Base-by-base conservation (phyloP, 2,329 filamentous ascomycete species). In the Sporothrix inflata region DNA sequence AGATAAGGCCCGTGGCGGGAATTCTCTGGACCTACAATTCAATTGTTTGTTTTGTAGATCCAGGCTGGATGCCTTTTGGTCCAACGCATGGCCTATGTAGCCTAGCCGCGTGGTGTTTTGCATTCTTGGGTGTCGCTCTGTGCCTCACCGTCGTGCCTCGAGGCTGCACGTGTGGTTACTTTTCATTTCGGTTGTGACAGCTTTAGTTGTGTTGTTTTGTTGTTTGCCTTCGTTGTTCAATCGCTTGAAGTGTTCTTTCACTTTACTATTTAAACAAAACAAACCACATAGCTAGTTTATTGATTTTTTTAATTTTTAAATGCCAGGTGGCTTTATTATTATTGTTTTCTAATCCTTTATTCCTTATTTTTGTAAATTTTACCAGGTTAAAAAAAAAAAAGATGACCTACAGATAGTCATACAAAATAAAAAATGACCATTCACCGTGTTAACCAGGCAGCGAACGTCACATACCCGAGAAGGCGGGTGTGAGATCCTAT, bases 31-130 rank as follows among this genome's bases (percentile, higher is more conserved):
- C 60, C 34, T 24, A 45, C 38, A 65, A 27, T 65, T 45, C 38
- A 14, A 27, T 27, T 65, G 38, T 65, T 66, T 66, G 63, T 49
- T 49, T 49, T 66, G 63, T 66, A 47, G 63, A 49, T 66, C 63
- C 63, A 42, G 40, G 38, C 40, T 16, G 6, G 21, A 38, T 65
- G n/a, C 38, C 60, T 16, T 45, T 65, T 63, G 12, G n/a, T 45
- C n/a, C 60, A 45, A 27, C 38, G 38, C 60, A 19, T 45, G n/a
- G 60, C 21, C n/a, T 40, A n/a, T n/a, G n/a, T n/a, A n/a, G 40
- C 6, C 38, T 5, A 12, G n/a, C 38, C n/a, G 60, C 38, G 38
- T 65, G 38, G 60, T 63, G 38, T n/a, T n/a, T 65, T 45, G 60
- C 60, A 45, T 45, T 65, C 38, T 27, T 42, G 60, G 12, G 14